Evolutionary conservation across 1,139 yeast genomes (phyloP).

Genomic region (Nakaseomyces kungkrabaensis): DNA sequence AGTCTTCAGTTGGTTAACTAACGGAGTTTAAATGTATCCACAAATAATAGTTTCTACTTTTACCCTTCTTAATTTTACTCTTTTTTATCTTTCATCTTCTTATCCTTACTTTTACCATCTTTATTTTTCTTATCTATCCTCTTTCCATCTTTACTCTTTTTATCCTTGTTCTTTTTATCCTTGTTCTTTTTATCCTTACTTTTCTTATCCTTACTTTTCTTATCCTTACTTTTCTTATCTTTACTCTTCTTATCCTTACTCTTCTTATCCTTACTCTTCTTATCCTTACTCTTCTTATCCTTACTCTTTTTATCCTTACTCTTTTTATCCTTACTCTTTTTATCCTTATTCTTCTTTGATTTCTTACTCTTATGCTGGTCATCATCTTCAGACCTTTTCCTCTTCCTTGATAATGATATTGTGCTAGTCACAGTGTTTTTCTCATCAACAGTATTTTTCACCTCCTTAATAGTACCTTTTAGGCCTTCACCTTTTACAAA

Average conservation of each 20-base stretch:
- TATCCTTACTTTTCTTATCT: conserved; percentile 15
- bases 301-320: conserved; percentile 22
- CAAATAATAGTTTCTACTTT: conserved; percentile 10
- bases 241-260: conserved; percentile 13
- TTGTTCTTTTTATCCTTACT: conserved; percentile 12
- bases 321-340: conserved; percentile 17
- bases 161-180: conserved; percentile 8
- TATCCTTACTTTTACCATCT: conserved; percentile 12
- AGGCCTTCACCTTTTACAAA: conserved; percentile 83
- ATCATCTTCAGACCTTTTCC: conserved; percentile 12
- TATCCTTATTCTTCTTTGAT: conserved; percentile 9
- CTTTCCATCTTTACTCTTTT: no score
- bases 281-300: conserved; percentile 18
- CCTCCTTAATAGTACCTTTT: conserved; percentile 58
- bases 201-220: conserved; percentile 15
- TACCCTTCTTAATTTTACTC: conserved; percentile 21
- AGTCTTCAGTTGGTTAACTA: no score
- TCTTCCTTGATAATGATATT: conserved; percentile 10
- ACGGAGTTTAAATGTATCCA: no score
- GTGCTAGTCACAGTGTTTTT: conserved; percentile 6
- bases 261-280: conserved; percentile 15
- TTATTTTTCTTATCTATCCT: no score
- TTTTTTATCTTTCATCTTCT: conserved; percentile 15
- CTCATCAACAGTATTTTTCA: conserved; percentile 12
- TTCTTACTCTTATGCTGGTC: conserved; percentile 12